Conservation (phyloP, 2,329 filamentous ascomycete genomes). For the Byssoonygena ceratinophila region DNA sequence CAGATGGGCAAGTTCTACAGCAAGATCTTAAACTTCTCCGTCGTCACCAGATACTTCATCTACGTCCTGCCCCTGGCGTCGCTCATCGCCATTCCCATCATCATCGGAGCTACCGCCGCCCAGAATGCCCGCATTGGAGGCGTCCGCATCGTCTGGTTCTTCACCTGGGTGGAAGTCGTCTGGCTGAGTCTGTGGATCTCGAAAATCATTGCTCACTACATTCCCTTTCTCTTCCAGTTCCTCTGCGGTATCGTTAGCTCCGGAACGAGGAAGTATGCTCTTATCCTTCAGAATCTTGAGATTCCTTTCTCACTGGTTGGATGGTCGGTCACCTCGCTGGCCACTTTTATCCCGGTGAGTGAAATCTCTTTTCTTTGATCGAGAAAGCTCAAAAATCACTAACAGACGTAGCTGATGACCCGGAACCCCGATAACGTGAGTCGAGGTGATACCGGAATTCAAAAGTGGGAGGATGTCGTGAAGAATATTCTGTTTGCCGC, state of each 20-base stretch:
- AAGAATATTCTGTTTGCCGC: constrained; percentile 50
- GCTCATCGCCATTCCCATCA: constrained; percentile 52
- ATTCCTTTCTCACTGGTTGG: constrained; percentile 51
- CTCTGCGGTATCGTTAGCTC: constrained; percentile 54
- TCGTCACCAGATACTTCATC: constrained; percentile 53
- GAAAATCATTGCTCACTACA: constrained; percentile 49
- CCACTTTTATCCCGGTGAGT: constrained; percentile 48
- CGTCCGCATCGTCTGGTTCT: constrained; percentile 51
- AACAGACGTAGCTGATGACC: constrained; percentile 32
- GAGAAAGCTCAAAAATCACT: too few species aligned
- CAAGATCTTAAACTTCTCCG: constrained; percentile 52
- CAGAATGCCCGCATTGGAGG: constrained; percentile 43
- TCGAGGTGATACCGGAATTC: constrained; percentile 25
- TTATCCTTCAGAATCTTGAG: constrained; percentile 48
- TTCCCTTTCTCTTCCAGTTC: constrained; percentile 51
- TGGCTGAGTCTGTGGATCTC: constrained; percentile 55
- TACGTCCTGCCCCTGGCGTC: constrained; percentile 50
- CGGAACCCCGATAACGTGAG: constrained; percentile 31
- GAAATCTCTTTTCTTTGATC: neutral
- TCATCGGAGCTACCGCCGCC: constrained; percentile 47
- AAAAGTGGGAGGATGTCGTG: constrained; percentile 45
- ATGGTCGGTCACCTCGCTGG: constrained; percentile 50
- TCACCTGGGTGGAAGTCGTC: constrained; percentile 54
- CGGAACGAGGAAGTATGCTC: constrained; percentile 53
- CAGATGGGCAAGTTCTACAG: constrained; percentile 51